These are phyloP conservation scores for Ocimum tenuiflorum DNA, from an alignment of 257 asterid genomes.

Conservation along the genomic window DNA sequence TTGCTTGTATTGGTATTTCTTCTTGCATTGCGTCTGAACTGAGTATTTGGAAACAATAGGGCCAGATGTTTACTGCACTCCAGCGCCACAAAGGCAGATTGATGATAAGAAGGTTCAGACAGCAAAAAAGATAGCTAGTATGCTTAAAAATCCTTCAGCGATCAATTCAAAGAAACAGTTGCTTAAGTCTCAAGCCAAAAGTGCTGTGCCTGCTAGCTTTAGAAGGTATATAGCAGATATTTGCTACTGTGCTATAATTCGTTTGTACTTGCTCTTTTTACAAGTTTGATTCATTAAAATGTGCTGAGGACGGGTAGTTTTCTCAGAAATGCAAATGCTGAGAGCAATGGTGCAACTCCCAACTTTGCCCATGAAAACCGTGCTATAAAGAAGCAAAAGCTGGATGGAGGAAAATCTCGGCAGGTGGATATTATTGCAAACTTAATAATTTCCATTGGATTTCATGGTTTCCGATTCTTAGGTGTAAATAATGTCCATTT, in stretches of 20 bases:
- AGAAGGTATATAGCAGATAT: conserved; percentile 37
- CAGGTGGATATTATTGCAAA: conserved; percentile 40
- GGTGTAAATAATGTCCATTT: not conserved
- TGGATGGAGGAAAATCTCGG: conserved; percentile 75
- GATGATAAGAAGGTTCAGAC: conserved; percentile 45
- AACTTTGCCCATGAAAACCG: conserved; percentile 67
- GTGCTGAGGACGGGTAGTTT: conserved; percentile 9
- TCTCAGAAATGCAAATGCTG: conserved; percentile 45
- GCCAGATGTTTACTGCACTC: conserved; percentile 56
- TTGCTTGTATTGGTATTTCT: not conserved
- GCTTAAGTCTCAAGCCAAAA: conserved; percentile 43
- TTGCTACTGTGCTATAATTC: not conserved
- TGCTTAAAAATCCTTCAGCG: conserved; percentile 58
- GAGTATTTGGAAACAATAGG: not conserved
- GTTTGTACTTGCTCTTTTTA: not conserved
- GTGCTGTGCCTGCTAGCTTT: conserved; percentile 44
- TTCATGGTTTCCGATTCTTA: not conserved
- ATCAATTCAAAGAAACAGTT: conserved; percentile 44
- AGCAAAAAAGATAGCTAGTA: conserved; percentile 57
- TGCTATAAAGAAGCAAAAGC: conserved; percentile 87
- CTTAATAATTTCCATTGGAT: not conserved
- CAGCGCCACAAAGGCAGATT: conserved; percentile 40
- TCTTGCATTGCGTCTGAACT: conserved; percentile 8
- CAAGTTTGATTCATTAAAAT: not conserved
- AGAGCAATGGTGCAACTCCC: conserved; percentile 47